Evolutionary conservation across 768 basidiomycete species (phyloP), one percentile per base, ranked within the genome.

Genomic region (Macrolepiota dolichaula): DNA sequence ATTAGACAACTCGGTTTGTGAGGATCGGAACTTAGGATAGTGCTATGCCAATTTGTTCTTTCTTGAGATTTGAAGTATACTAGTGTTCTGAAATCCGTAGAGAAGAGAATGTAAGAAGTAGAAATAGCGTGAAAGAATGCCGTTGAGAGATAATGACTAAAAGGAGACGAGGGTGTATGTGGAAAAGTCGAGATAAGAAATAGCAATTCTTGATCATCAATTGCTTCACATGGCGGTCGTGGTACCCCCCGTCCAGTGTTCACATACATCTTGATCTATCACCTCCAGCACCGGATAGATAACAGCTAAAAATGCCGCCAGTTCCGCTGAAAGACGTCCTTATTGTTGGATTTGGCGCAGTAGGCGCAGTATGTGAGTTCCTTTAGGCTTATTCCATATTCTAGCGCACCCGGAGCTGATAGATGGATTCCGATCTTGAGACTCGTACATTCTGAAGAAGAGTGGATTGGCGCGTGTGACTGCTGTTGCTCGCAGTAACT

Each of bases 401-500:
- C 7, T 3, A 32, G 37, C 15, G 9, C 27, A 49, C 38, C 38
- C 29, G 5, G 49, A 12, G 11, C n/a, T 38, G 51, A 57, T 10
- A 22, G 47, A 46, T 62, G 52, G 57, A 13, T 40, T 15, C 22
- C 53, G 35, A 42, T 52, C 15, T 46, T 46, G 56, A 88, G 86
- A 86, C 66, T 79, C 85, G 0, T 74, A 81, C 54, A 77, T 87
- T 56, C 73, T 88, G 22, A 76, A 84, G 62, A 74, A 81, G 61
- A 83, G 85, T 65, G 82, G 85, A 11, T 74, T 80, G 32, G 87
- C 81, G 1, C 78, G 82, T 25, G 85, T 93, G 9, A 92, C 91
- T 1, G 86, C 78, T 17, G 87, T 92, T 1, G 91, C 90, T 1
- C 73, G 91, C 58, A 85, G 89, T 54, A 89, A 91, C 62, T 88